Conservation (phyloP, 306 rosid genomes). For the Prunus davidiana region DNA sequence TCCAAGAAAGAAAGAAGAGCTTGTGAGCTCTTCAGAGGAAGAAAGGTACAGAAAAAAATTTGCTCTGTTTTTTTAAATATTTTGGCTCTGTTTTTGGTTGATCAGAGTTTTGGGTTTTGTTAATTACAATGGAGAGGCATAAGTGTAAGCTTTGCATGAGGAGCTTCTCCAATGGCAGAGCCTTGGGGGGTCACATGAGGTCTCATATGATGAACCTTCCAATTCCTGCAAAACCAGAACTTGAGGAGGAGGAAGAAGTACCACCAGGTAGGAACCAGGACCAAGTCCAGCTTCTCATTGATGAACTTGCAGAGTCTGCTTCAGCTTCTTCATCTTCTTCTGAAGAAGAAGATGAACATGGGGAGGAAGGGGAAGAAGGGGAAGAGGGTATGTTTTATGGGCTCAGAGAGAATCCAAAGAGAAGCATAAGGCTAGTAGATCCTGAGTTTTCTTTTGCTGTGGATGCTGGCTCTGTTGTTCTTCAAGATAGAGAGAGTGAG, state of each 20-base stretch:
- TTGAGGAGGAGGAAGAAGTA: constrained; percentile 6
- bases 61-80: constrained; percentile 11
- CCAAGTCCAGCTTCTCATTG: constrained; percentile 24
- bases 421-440: constrained; percentile 58
- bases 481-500: constrained; percentile 81
- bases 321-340: constrained; percentile 38
- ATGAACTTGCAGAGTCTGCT: constrained; percentile 46
- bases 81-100: neutral
- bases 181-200: constrained; percentile 98
- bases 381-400: constrained; percentile 39
- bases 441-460: constrained; percentile 62
- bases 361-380: constrained; percentile 19
- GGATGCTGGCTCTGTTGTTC: constrained; percentile 58
- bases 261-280: neutral
- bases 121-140: constrained; percentile 67
- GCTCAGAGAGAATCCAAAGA: constrained; percentile 70
- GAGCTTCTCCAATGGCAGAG: constrained; percentile 85
- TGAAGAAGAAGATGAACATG: constrained; percentile 23
- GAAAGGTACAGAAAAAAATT: neutral
- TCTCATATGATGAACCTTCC: constrained; percentile 89
- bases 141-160: constrained; percentile 72
- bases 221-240: constrained; percentile 39
- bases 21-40: no score
- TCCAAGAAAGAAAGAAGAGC: constrained; percentile 20
- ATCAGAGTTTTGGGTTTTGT: neutral